Conservation (phyloP, 345 rosid genomes). For the Stellera chamaejasme region DNA sequence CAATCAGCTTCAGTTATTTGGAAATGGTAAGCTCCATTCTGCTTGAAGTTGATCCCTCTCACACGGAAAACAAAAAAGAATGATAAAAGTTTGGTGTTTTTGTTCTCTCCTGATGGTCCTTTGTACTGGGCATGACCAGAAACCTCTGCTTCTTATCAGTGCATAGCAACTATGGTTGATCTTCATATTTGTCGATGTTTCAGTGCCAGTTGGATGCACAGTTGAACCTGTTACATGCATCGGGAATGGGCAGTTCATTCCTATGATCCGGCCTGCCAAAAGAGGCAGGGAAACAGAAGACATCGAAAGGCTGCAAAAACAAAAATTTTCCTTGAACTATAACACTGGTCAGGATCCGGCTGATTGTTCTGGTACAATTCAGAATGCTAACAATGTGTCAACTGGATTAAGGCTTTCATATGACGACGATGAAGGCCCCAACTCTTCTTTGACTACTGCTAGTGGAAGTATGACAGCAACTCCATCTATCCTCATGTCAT, state of each 20-base stretch:
- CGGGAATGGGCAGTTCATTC: conserved; percentile 45
- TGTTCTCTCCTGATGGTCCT: background rate
- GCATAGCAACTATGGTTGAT: conserved; percentile 5
- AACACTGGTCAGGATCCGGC: conserved; percentile 45
- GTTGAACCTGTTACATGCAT: conserved; percentile 62
- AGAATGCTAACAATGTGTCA: conserved; percentile 54
- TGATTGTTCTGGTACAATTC: conserved; percentile 38
- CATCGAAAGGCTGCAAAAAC: conserved; percentile 51
- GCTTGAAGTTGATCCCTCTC: conserved; percentile 3
- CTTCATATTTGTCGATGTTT: conserved; percentile 10
- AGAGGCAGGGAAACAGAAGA: conserved; percentile 49
- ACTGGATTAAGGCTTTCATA: conserved; percentile 79
- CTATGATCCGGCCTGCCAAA: conserved; percentile 43
- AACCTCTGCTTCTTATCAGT: background rate
- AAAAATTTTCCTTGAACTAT: conserved; percentile 58
- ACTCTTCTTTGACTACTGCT: conserved; percentile 69
- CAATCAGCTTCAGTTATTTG: conserved; percentile 66
- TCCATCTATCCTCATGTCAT: conserved; percentile 48
- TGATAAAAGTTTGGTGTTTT: background rate
- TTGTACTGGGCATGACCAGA: background rate
- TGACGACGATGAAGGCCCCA: conserved; percentile 62
- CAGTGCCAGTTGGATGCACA: conserved; percentile 53
- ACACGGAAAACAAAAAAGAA: no score
- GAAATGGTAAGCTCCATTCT: conserved; percentile 41
- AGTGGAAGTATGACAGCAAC: conserved; percentile 57